These are phyloP conservation scores for Zychaea mexicana DNA, from an alignment of 371 early-diverging fungal species.

Conservation along the genomic window DNA sequence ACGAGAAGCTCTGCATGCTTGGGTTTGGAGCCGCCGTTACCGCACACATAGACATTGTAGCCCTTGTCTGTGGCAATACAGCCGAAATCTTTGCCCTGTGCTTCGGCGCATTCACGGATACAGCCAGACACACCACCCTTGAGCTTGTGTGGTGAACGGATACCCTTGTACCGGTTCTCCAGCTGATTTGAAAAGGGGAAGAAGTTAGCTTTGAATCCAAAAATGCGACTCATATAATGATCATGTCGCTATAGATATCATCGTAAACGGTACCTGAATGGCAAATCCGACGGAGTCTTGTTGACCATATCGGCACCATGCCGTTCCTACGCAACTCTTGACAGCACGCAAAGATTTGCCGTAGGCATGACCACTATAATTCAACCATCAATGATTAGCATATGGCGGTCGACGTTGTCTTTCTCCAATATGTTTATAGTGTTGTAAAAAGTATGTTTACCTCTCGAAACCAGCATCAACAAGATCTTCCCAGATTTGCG, in stretches of 20 bases:
- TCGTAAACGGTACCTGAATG: constrained; percentile 28
- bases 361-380: constrained; percentile 69
- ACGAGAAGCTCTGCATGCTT: constrained; percentile 67
- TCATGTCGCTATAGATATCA: neutral
- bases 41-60: constrained; percentile 70
- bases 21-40: constrained; percentile 71
- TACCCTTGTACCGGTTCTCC: constrained; percentile 69
- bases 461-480: constrained; percentile 67
- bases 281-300: constrained; percentile 74
- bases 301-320: constrained; percentile 73
- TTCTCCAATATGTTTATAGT: neutral
- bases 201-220: neutral
- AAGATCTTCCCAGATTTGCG: constrained; percentile 66
- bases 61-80: constrained; percentile 74
- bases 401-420: constrained; percentile 39
- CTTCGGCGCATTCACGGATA: constrained; percentile 73
- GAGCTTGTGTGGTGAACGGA: constrained; percentile 70
- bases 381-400: constrained; percentile 45
- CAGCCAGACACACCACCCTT: constrained; percentile 67
- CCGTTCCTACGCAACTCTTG: constrained; percentile 70
- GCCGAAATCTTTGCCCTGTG: constrained; percentile 59
- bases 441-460: constrained; percentile 45
- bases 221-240: neutral
- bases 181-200: constrained; percentile 29
- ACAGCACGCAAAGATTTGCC: constrained; percentile 75